Conservation (phyloP, 441 rosid genomes). For the Erodium trifolium region DNA sequence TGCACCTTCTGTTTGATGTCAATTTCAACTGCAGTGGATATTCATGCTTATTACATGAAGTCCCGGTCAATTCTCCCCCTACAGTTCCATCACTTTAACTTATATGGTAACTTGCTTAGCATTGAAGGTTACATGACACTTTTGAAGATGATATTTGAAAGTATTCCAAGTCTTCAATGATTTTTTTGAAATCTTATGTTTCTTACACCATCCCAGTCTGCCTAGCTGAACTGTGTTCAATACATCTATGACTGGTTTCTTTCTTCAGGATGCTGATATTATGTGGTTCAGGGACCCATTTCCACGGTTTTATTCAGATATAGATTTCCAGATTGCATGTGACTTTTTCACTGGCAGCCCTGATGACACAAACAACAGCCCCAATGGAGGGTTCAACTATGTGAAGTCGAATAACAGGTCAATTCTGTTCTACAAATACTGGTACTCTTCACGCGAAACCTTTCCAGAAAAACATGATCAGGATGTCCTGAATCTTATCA, state of each 20-base stretch:
- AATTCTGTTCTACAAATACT: slow-evolving; percentile 72
- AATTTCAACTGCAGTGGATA: background rate
- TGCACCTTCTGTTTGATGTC: background rate
- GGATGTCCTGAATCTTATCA: slow-evolving; percentile 66
- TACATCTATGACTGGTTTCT: slow-evolving; percentile 11
- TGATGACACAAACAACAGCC: slow-evolving; percentile 44
- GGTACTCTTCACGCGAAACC: slow-evolving; percentile 54
- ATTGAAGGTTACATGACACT: background rate
- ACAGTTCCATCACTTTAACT: too few species aligned
- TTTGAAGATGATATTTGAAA: background rate
- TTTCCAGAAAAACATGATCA: slow-evolving; percentile 69
- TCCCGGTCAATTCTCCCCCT: too few species aligned
- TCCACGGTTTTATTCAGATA: slow-evolving; percentile 57
- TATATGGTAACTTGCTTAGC: too few species aligned
- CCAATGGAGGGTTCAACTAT: slow-evolving; percentile 74
- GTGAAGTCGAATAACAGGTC: slow-evolving; percentile 71
- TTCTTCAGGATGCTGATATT: slow-evolving; percentile 78
- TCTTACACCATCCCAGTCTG: background rate
- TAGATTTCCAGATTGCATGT: slow-evolving; percentile 86
- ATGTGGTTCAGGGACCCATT: slow-evolving; percentile 95
- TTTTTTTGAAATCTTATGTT: background rate
- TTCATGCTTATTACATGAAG: too few species aligned
- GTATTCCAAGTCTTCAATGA: background rate
- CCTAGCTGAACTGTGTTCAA: slow-evolving; percentile 11
- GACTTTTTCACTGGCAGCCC: slow-evolving; percentile 60